Evolutionary conservation across 768 basidiomycete species (phyloP), one percentile per base, ranked within the genome.

Genomic region (Lentinula detonsa): DNA sequence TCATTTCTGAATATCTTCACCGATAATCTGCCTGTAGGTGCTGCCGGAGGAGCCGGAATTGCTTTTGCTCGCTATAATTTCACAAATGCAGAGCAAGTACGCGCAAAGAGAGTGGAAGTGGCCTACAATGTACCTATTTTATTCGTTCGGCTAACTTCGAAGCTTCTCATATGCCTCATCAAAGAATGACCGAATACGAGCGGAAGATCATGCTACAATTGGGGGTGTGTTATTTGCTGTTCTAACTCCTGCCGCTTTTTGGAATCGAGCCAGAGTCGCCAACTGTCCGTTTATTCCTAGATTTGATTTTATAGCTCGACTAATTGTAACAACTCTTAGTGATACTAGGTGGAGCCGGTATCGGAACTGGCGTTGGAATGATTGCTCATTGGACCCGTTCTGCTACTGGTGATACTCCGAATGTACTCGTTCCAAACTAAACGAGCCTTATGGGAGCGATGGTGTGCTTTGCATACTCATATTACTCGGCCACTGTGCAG

Each of bases 191-290:
- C 78, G 81, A 21, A 71, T 90, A 57, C 77, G 90, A 64, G 78
- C 80, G 51, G 85, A 91, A 59, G 91, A 93, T 69, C 86, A 90
- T 68, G 80, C 88, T 21, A 90, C 84, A 1, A 88, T 93, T 50
- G 91, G 91, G 28, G 79, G 79, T 18, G 67, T 92, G 51, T 71
- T 93, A 21, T 81, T 78, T 60, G 82, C 81, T 15, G 80, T 88
- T 13, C 69, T 92, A 2, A 81, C 80, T 4, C 87, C 91, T 3
- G 87, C 89, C 2, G 57, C 91, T 33, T 76, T 92, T 54, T 93
- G 89, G 88, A 91, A 82, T 53, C 79, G 81, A 57, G 88, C 87
- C 35, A 76, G 73, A 37, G 69, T 78, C 15, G 72, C 85, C n/a
- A 84, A 91, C 65, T 67, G 90, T 91, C 66, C 58, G 80, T 70